Conservation (phyloP, 345 rosid genomes). For the Pugionium dolabratum region DNA sequence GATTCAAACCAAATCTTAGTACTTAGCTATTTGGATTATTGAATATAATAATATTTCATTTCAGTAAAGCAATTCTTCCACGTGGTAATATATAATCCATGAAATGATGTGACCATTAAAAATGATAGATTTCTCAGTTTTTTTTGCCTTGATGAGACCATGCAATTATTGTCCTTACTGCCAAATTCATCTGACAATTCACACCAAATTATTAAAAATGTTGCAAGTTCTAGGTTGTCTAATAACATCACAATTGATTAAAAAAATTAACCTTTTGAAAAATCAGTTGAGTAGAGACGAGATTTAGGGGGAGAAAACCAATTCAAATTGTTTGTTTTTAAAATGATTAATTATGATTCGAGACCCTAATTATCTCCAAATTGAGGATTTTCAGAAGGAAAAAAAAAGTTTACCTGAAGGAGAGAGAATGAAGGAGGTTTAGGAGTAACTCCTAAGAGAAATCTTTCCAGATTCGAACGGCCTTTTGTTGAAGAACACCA, state of each 20-base stretch:
- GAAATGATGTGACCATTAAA: slow-evolving; percentile 36
- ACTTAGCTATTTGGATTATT: slow-evolving; percentile 8
- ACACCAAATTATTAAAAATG: slow-evolving; percentile 23
- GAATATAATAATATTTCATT: slow-evolving; percentile 13
- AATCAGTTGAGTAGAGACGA: slow-evolving; percentile 16
- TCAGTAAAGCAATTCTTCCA: slow-evolving; percentile 28
- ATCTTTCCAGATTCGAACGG: slow-evolving; percentile 43
- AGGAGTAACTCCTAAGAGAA: slow-evolving; percentile 42
- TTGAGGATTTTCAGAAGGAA: background rate
- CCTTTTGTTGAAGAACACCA: slow-evolving; percentile 40
- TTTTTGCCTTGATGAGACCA: slow-evolving; percentile 24
- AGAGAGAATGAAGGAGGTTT: slow-evolving; percentile 37
- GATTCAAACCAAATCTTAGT: slow-evolving; percentile 11
- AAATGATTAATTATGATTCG: background rate
- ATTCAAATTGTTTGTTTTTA: background rate
- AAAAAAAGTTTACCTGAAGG: slow-evolving; percentile 20
- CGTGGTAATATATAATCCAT: slow-evolving; percentile 36
- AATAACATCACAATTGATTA: slow-evolving; percentile 16
- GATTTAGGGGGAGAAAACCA: background rate
- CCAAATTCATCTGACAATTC: slow-evolving; percentile 13
- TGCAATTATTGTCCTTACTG: slow-evolving; percentile 39
- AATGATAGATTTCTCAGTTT: background rate
- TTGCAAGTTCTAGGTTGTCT: slow-evolving; percentile 24
- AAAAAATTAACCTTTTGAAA: background rate
- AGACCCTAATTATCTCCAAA: slow-evolving; percentile 7